A percentile compares a stretch with the other conserved stretches of the same genome.
Evolutionary conservation across 1,284 basidiomycete species (phyloP).

Genomic region (Macrocystidia cucumis): DNA sequence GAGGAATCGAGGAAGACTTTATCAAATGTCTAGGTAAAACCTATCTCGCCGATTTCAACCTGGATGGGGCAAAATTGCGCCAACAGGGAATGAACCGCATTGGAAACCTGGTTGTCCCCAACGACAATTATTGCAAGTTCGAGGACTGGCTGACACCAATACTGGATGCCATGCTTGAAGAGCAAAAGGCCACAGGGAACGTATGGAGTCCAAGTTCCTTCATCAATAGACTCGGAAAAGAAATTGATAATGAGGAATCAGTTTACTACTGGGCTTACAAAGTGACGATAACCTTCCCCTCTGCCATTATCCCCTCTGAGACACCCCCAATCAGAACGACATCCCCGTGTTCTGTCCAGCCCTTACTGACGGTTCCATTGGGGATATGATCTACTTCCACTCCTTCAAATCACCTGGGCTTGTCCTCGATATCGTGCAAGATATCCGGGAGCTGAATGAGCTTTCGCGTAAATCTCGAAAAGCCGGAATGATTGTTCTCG

Average conservation of each 20-base stretch:
- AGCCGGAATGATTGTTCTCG: constrained; percentile 98
- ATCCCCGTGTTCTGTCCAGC: constrained; percentile 99
- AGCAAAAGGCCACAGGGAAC: constrained; percentile 70
- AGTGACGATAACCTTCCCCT: constrained; percentile 44
- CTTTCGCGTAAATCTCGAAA: constrained; percentile 83
- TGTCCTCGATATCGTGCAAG: constrained; percentile 89
- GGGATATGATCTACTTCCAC: constrained; percentile 99
- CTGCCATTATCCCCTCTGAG: constrained; percentile 18
- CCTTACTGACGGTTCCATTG: constrained; percentile 94
- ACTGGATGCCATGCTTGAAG: constrained; percentile 84
- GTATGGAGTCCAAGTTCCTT: constrained; percentile 95
- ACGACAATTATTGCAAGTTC: constrained; percentile 99
- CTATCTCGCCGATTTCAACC: constrained; percentile 89
- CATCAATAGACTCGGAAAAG: constrained; percentile 87
- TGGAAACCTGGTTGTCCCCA: constrained; percentile 96
- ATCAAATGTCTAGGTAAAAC: constrained; percentile 98
- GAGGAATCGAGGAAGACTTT: constrained; percentile 98
- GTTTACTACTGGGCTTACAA: constrained; percentile 99
- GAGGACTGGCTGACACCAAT: constrained; percentile 99
- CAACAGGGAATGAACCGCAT: constrained; percentile 93
- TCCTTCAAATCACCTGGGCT: constrained; percentile 89
- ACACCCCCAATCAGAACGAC: constrained; percentile 62
- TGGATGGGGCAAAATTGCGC: constrained; percentile 86
- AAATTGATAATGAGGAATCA: constrained; percentile 95
- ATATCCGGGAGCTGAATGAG: constrained; percentile 92